A percentile compares a stretch with the other conserved stretches of the same genome.
Conservation (phyloP, 352 stramenopile genomes). For the Thraustochytrium sp. region DNA sequence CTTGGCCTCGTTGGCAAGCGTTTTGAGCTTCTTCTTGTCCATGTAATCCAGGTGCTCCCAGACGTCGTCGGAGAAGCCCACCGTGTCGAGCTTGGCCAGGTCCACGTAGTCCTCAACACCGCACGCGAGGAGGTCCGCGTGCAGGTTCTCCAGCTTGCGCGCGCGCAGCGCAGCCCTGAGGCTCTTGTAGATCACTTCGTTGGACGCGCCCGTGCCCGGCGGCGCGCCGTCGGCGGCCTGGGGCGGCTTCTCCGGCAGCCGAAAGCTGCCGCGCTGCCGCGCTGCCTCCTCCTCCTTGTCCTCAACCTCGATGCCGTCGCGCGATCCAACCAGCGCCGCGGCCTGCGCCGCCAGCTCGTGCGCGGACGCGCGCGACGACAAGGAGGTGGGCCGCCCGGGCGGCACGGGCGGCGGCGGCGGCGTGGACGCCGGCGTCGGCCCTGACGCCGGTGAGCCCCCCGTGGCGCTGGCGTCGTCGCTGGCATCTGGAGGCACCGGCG, state of each 20-base stretch:
- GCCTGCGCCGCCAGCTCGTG: neutral
- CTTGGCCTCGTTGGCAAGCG: constrained; percentile 30
- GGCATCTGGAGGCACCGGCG: neutral
- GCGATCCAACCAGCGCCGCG: neutral
- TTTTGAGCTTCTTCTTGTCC: constrained; percentile 24
- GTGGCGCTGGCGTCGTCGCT: too few species aligned
- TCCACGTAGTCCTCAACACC: constrained; percentile 26
- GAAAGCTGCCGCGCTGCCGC: neutral
- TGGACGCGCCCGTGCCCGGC: neutral
- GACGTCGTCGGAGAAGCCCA: neutral
- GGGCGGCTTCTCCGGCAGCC: neutral
- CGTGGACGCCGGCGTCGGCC: too few species aligned
- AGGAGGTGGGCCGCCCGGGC: too few species aligned
- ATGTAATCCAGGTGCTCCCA: constrained; percentile 22
- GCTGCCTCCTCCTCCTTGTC: neutral
- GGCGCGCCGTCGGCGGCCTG: neutral
- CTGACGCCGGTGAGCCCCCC: too few species aligned
- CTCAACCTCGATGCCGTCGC: neutral
- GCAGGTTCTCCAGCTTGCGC: neutral
- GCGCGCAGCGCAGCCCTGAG: neutral
- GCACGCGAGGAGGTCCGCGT: neutral
- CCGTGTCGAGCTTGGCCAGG: constrained; percentile 18
- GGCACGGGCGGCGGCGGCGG: too few species aligned
- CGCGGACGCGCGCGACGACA: too few species aligned
- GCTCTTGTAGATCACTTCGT: constrained; percentile 31